Base-by-base conservation (phyloP, 2,329 filamentous ascomycete species). In the Geosmithia morbida region DNA sequence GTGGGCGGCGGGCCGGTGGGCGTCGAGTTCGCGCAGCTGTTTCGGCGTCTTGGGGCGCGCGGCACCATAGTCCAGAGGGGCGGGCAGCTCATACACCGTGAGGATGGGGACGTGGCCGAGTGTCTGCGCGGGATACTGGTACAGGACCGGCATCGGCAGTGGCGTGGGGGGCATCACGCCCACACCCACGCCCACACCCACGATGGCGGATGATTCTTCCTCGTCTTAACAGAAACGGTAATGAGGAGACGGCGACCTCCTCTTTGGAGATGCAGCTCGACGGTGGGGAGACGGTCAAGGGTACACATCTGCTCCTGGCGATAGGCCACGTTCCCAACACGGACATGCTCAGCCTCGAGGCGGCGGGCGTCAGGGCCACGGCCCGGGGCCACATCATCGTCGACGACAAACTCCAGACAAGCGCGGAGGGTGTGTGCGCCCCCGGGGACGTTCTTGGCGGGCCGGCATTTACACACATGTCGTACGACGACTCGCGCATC, bases 401-500 rank as follows among this genome's bases (percentile, higher is more conserved):
- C 17, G 64, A 70, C 46, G 57, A 67, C 7, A 62, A 59, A 48
- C 68, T 76, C 3, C 59, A 65, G 44, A 76, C 71, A 1, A 62
- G 59, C 18, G 61, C 60, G 0, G 51, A 59, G 1, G 62, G 59
- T 41, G 58, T 76, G 18, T 75, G 68, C 52, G 71, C 67, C 1
- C 53, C 75, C 2, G 73, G 74, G 33, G 72, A 77, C 51, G 66
- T 69, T 45, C 71, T 75, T 48, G 71, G 71, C 43, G 66, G 66
- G 0, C 69, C 71, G 7, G 70, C 70, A 14, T 76, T 77, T 55
- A 76, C 73, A 2, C 73, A 77, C 57, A 66, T 77, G 51, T 72
- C 69, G 3, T 76, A 75, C 59, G 72, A 77, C 56, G 72, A 76
- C 58, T 74, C 67, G 55, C 69, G 73, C 48, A 67, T 77, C 55